Conservation (phyloP, 2,329 filamentous ascomycete genomes). For the Stromatinia cepivora region DNA sequence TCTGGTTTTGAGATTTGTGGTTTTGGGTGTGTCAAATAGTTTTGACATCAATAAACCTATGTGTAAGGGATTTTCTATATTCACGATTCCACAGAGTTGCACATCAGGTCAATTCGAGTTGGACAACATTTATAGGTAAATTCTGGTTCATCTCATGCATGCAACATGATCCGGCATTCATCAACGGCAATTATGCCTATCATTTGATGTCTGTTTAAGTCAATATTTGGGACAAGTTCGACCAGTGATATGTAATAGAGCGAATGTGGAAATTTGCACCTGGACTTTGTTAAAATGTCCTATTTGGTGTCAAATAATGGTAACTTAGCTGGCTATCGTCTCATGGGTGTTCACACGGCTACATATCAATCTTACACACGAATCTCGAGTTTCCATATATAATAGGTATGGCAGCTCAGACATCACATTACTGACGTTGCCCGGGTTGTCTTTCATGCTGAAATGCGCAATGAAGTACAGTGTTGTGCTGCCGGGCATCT, state of each 20-base stretch:
- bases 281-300: background rate
- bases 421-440: background rate
- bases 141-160: background rate
- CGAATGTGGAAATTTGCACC: background rate
- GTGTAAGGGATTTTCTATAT: background rate
- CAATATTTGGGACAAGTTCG: background rate
- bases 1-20: background rate
- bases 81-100: background rate
- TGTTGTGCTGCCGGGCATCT: background rate
- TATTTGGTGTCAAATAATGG: background rate
- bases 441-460: background rate
- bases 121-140: constrained; percentile 1
- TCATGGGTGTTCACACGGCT: background rate
- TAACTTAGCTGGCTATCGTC: background rate
- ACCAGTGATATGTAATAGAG: background rate
- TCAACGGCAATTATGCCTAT: background rate
- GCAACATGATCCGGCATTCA: background rate
- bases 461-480: background rate
- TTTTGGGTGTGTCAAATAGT: constrained; percentile 4
- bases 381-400: background rate
- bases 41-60: constrained; percentile 6
- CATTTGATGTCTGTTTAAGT: constrained; percentile 1
- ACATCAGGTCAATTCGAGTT: background rate
- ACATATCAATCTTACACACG: background rate
- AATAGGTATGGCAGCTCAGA: background rate